Percentiles rank a stretch among this genome's conserved stretches.
phyloP scores from a whole-genome alignment of 2,329 filamentous ascomycete genomes.

The Colletotrichum falcatum region DNA sequence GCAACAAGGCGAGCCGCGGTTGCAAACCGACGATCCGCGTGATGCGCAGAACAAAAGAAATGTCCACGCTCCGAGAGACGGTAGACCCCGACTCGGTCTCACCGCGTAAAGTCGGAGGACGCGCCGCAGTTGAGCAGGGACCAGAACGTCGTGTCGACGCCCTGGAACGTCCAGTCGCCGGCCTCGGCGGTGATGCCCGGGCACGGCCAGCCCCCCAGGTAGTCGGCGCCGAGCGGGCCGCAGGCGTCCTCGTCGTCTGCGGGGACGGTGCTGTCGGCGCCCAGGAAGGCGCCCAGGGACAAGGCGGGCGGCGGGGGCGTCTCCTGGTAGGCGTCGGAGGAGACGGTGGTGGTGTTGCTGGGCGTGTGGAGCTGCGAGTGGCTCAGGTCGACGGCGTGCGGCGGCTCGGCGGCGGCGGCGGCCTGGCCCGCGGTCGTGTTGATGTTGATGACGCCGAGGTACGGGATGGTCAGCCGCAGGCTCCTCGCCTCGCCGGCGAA shows the following conservation, averaged over 20 bases:
- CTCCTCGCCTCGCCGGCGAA: slow-evolving; percentile 32
- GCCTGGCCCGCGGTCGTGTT: slow-evolving; percentile 37
- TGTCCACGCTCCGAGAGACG: too few relatives aligned
- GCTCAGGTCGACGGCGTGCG: slow-evolving; percentile 15
- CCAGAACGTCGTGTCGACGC: slow-evolving; percentile 54
- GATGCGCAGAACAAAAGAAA: too few relatives aligned
- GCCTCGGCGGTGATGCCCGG: slow-evolving; percentile 49
- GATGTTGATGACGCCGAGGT: slow-evolving; percentile 61
- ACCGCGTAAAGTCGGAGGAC: slow-evolving; percentile 1
- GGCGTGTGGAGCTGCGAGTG: slow-evolving; percentile 36
- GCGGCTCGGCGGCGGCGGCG: too few relatives aligned
- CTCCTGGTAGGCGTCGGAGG: slow-evolving; percentile 15
- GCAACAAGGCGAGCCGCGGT: too few relatives aligned
- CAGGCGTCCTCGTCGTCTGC: slow-evolving; percentile 32
- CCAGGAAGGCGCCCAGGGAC: slow-evolving; percentile 26
- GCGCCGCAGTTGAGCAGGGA: slow-evolving; percentile 47
- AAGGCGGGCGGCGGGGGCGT: slow-evolving; percentile 20
- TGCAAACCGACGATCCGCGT: too few relatives aligned
- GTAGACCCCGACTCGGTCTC: background rate
- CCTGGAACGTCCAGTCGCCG: slow-evolving; percentile 56
- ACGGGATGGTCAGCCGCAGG: slow-evolving; percentile 59
- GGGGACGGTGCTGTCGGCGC: slow-evolving; percentile 2
- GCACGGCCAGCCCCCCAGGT: slow-evolving; percentile 23
- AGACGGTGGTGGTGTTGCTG: slow-evolving; percentile 29
- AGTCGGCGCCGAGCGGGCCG: slow-evolving; percentile 43